These are phyloP conservation scores for Fraxinus latifolia DNA, from an alignment of 305 asterid species.

Conservation along the genomic window DNA sequence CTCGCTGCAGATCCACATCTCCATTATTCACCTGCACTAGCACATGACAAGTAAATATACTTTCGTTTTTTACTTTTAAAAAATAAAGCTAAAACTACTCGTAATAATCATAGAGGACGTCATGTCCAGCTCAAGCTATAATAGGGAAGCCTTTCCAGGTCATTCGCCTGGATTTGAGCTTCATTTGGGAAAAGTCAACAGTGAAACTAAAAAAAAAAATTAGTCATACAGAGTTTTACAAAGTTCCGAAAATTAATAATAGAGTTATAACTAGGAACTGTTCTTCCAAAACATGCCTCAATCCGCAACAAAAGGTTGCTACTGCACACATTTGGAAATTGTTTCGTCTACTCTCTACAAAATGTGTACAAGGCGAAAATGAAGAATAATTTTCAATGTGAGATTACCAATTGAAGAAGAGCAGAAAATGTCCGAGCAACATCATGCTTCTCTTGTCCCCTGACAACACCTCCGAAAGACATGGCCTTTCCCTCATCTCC, in stretches of 20 bases:
- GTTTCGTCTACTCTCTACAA: not conserved
- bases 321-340: not conserved
- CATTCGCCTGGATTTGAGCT: not conserved
- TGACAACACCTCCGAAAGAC: conserved; percentile 67
- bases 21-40: conserved; percentile 75
- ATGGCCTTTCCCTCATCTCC: conserved; percentile 36
- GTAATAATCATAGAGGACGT: not conserved
- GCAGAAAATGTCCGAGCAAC: conserved; percentile 94
- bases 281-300: not conserved
- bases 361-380: not conserved
- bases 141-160: not conserved
- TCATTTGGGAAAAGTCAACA: not conserved
- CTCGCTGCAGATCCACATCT: conserved; percentile 59
- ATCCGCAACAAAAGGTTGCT: not conserved
- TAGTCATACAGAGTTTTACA: not conserved
- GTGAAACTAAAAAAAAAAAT: not conserved
- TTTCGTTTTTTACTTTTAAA: not conserved
- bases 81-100: not conserved
- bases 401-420: conserved; percentile 81
- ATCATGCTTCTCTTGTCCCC: conserved; percentile 82
- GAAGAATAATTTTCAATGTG: not conserved
- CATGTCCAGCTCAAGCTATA: not conserved
- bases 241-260: not conserved
- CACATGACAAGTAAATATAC: not conserved
- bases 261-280: not conserved